These are phyloP conservation scores for Fusarium praegraminearum DNA, from an alignment of 2,329 filamentous ascomycete genomes.

Conservation along the genomic window DNA sequence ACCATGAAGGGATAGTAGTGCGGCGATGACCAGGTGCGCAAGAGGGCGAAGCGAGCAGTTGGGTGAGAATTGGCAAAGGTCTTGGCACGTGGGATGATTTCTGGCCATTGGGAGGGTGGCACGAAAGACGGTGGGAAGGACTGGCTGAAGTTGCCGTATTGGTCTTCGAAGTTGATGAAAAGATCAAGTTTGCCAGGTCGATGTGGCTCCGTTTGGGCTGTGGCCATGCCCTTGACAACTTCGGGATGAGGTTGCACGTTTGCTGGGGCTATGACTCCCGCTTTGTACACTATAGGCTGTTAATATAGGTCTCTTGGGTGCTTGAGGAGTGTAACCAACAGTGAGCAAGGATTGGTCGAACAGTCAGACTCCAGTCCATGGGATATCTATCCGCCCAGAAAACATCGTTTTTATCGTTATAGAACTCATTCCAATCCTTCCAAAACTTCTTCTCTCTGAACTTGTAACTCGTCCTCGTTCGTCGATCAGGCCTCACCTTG, in stretches of 20 bases:
- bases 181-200: slow-evolving; percentile 45
- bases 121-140: slow-evolving; percentile 24
- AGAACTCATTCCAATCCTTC: no score
- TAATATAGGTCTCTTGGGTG: background rate
- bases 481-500: no score
- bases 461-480: no score
- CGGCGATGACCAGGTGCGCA: slow-evolving; percentile 47
- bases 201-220: slow-evolving; percentile 43
- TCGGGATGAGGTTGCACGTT: slow-evolving; percentile 37
- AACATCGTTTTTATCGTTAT: no score
- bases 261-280: slow-evolving; percentile 43
- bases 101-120: slow-evolving; percentile 40
- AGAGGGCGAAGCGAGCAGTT: slow-evolving; percentile 44
- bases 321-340: slow-evolving; percentile 14
- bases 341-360: slow-evolving; percentile 16
- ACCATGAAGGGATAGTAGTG: slow-evolving; percentile 50
- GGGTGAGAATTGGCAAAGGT: slow-evolving; percentile 26
- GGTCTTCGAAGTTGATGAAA: slow-evolving; percentile 49
- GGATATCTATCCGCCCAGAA: no score
- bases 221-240: slow-evolving; percentile 39
- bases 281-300: slow-evolving; percentile 43
- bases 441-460: no score
- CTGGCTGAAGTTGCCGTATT: slow-evolving; percentile 24
- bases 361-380: no score
- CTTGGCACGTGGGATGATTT: slow-evolving; percentile 35